Base-by-base conservation (phyloP, 208 protist genomes). In the Trypanosoma theileri region DNA sequence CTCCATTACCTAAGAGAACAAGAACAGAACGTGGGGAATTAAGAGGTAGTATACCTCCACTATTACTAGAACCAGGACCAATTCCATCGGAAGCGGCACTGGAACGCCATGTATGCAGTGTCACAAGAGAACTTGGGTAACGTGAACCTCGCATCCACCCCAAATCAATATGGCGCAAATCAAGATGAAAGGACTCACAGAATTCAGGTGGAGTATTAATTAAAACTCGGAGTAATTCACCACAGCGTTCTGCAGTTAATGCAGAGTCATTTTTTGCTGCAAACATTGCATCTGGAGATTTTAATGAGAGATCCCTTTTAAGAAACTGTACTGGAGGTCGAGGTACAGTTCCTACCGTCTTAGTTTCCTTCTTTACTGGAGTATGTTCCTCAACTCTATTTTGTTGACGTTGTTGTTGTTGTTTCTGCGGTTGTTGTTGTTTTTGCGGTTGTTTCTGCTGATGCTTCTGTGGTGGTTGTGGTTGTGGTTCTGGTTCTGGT, bases 1-100 rank as follows among this genome's bases (percentile, higher is more conserved):
- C 75, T 42, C 91, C 91, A 67, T 88, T 90, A 21, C 86, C 80
- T 10, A 96, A 65, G 35, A 92, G 28, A 52, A 90, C 80, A 26
- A 96, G 63, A 45, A 71, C 83, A 45, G 91, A 94, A 24, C 91
- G 91, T 2, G 91, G 91, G 14, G 91, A 96, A 74, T 81, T 94
- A 44, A 96, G 54, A 10, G 41, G 13, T n/a, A 59, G 64, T 42
- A 74, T 14, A 51, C 1, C 51, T 58, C 44, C 24, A 45, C 26
- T 61, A n/a, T 44, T 16, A 17, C 14, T 40, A 35, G 28, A 35
- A 35, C 28, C 28, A 1, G 28, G 4, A 35, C 28, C 28, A 35
- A 35, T 35, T 1, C 28, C 28, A 35, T 35, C 28, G 6, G 28
- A 35, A 35, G 6, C 28, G 28, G 28, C 1, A 6, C 6, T 35